These are phyloP conservation scores for Malassezia nana DNA, from an alignment of 1,284 basidiomycete species.

Conservation along the genomic window DNA sequence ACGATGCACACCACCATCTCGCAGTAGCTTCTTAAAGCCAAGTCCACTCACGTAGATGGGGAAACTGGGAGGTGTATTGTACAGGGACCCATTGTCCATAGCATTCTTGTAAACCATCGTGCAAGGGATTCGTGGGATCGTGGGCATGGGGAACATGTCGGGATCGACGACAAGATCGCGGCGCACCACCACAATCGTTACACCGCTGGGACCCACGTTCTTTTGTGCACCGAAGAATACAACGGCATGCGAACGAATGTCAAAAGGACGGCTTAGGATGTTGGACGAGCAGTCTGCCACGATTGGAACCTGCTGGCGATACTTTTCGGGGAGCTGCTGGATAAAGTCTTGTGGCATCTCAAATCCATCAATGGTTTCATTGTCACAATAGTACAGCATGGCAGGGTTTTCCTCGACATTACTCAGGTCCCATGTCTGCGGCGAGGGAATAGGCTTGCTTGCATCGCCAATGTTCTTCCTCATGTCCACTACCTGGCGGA, in stretches of 20 bases:
- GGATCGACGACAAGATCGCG: constrained; percentile 60
- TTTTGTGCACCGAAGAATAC: constrained; percentile 99
- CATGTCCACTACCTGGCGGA: constrained; percentile 33
- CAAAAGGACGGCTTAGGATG: constrained; percentile 91
- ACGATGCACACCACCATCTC: constrained; percentile 59
- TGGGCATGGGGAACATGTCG: constrained; percentile 25
- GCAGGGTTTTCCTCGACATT: constrained; percentile 57
- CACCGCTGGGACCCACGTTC: constrained; percentile 88
- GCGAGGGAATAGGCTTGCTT: constrained; percentile 59
- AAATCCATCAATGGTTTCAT: constrained; percentile 95
- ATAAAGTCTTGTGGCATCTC: constrained; percentile 72
- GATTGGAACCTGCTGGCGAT: constrained; percentile 59
- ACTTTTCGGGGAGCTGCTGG: constrained; percentile 57
- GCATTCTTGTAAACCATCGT: constrained; percentile 77
- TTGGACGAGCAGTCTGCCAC: constrained; percentile 94
- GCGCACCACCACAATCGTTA: constrained; percentile 84
- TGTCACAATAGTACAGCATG: constrained; percentile 96
- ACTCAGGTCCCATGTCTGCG: constrained; percentile 67
- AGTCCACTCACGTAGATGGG: constrained; percentile 83
- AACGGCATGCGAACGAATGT: constrained; percentile 62
- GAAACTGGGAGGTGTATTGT: constrained; percentile 90
- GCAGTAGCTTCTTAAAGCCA: constrained; percentile 64
- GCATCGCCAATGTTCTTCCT: constrained; percentile 24
- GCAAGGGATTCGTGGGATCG: constrained; percentile 62
- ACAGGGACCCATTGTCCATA: constrained; percentile 68